phyloP scores from a whole-genome alignment of 2,329 filamentous ascomycete species.

The Penicillium sp. region DNA sequence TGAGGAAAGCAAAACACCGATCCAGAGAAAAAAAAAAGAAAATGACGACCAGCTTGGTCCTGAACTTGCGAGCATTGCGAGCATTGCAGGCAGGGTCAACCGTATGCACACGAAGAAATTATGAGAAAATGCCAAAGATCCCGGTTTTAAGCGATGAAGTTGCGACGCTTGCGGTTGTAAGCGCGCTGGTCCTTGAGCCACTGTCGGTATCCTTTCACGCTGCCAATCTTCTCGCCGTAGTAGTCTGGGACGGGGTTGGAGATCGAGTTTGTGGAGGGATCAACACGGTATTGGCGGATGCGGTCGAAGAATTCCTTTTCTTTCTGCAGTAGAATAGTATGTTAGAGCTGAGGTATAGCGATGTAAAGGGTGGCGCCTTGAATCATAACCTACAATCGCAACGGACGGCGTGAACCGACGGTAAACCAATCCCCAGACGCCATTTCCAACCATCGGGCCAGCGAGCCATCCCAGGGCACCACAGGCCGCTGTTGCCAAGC shows the following conservation, averaged over 20 bases:
- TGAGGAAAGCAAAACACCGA: conserved; percentile 29
- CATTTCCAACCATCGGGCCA: conserved; percentile 80
- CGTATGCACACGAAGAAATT: conserved; percentile 21
- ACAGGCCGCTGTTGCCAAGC: conserved; percentile 75
- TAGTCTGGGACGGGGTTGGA: conserved; percentile 96
- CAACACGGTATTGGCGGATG: conserved; percentile 89
- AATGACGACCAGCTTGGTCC: conserved; percentile 14
- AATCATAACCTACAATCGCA: conserved; percentile 65
- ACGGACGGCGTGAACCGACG: conserved; percentile 73
- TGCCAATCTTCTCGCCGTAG: conserved; percentile 98
- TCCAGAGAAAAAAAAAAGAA: conserved; percentile 20
- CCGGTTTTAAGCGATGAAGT: conserved; percentile 38
- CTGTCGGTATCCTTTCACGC: conserved; percentile 84
- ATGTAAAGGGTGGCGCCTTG: no score
- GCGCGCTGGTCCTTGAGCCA: conserved; percentile 98
- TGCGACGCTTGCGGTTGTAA: conserved; percentile 84
- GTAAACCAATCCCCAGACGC: conserved; percentile 77
- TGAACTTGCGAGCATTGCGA: conserved; percentile 7
- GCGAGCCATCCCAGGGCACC: conserved; percentile 85
- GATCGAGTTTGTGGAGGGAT: conserved; percentile 85
- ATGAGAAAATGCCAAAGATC: conserved; percentile 4
- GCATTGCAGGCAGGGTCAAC: conserved; percentile 8
- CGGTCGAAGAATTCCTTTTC: conserved; percentile 91
- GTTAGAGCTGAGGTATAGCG: no score
- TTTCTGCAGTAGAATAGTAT: conserved; percentile 61